Evolutionary conservation across 441 rosid genomes (phyloP).

Genomic region (Eutrema salsugineum): DNA sequence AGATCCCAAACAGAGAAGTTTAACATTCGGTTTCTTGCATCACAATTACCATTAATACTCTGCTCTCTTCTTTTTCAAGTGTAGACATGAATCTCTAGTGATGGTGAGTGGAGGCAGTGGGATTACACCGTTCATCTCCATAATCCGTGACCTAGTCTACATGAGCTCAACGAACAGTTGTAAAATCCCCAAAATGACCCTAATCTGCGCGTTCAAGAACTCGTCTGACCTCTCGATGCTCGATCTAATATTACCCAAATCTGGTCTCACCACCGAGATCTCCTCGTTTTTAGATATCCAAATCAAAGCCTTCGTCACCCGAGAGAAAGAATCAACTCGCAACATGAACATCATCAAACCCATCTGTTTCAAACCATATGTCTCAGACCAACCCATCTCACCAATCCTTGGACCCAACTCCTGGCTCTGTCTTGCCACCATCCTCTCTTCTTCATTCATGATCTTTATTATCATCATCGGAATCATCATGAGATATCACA

Average conservation of each 20-base stretch:
- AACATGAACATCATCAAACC: constrained; percentile 37
- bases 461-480: constrained; percentile 60
- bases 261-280: constrained; percentile 16
- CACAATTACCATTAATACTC: constrained; percentile 10
- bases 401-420: constrained; percentile 66
- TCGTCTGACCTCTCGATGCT: constrained; percentile 43
- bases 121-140: constrained; percentile 57
- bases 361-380: constrained; percentile 59
- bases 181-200: constrained; percentile 31
- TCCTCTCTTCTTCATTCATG: constrained; percentile 68
- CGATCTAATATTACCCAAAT: constrained; percentile 43
- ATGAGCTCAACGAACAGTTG: constrained; percentile 7
- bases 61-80: neutral
- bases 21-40: neutral
- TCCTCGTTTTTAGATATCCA: constrained; percentile 37
- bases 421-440: constrained; percentile 76
- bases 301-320: constrained; percentile 76
- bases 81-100: constrained; percentile 42
- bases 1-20: neutral
- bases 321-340: constrained; percentile 34
- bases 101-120: constrained; percentile 61
- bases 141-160: constrained; percentile 42
- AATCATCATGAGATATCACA: constrained; percentile 53
- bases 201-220: constrained; percentile 45
- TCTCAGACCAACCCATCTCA: constrained; percentile 54